These are phyloP conservation scores for Ormosia emarginata DNA, from an alignment of 306 rosid species.

Conservation along the genomic window DNA sequence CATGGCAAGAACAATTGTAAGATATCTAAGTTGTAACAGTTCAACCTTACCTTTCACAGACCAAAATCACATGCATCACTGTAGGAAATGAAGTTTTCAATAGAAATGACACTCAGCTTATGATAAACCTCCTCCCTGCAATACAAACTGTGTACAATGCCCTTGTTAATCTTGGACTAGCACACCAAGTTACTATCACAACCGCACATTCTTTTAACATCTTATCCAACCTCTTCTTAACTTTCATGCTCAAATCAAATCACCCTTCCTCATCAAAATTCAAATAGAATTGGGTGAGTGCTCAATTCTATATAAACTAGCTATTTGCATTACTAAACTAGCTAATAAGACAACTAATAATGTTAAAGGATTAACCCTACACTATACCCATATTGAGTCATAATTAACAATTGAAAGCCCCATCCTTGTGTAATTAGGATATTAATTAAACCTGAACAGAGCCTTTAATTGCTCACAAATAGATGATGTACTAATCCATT, in stretches of 20 bases:
- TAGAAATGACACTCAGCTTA: conserved; percentile 34
- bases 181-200: conserved; percentile 60
- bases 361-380: conserved; percentile 9
- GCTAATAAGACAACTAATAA: conserved; percentile 17
- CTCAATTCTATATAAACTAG: too few species aligned
- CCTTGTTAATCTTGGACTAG: conserved; percentile 66
- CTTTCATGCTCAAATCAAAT: conserved; percentile 59
- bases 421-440: conserved; percentile 10
- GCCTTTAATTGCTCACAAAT: conserved; percentile 21
- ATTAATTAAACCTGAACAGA: background rate
- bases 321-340: background rate
- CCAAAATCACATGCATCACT: conserved; percentile 66
- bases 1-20: too few species aligned
- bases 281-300: too few species aligned
- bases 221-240: conserved; percentile 56
- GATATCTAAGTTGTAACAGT: too few species aligned
- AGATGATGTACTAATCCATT: conserved; percentile 40
- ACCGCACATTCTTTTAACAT: conserved; percentile 75
- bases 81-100: conserved; percentile 80
- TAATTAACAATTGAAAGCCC: conserved; percentile 12
- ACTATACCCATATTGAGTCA: background rate
- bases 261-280: conserved; percentile 83
- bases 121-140: conserved; percentile 65
- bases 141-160: conserved; percentile 69
- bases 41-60: conserved; percentile 58